Percentiles rank a stretch among this genome's conserved stretches.
Evolutionary conservation across 148 eudicot species (phyloP).

Genomic region (Suaeda aralocaspica): DNA sequence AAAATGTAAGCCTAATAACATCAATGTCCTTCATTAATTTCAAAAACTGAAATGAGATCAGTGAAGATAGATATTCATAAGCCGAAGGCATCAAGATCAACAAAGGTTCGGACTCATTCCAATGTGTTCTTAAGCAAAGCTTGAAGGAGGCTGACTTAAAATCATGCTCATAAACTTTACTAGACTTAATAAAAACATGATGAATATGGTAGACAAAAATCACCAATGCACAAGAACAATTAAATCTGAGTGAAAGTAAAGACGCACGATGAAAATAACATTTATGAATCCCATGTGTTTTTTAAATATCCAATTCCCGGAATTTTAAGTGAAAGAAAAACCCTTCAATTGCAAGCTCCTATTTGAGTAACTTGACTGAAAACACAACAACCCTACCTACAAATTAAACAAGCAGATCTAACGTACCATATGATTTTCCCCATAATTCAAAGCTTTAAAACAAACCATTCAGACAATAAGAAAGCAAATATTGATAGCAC

Average conservation of each 20-base stretch:
- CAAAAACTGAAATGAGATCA: too few relatives aligned
- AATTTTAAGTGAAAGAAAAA: too few relatives aligned
- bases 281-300: neutral
- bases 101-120: too few relatives aligned
- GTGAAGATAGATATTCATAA: too few relatives aligned
- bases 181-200: neutral
- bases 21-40: too few relatives aligned
- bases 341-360: neutral
- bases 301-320: neutral
- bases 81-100: too few relatives aligned
- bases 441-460: neutral
- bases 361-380: neutral
- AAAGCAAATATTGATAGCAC: neutral
- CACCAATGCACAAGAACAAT: neutral
- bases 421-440: neutral
- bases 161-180: neutral
- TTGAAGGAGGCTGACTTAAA: neutral
- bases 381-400: neutral
- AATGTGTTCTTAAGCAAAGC: neutral
- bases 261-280: neutral
- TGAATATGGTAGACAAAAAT: neutral
- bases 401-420: neutral
- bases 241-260: neutral
- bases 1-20: too few relatives aligned
- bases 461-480: neutral